Evolutionary conservation across 345 rosid genomes (phyloP).

Genomic region (Erodium maritimum): DNA sequence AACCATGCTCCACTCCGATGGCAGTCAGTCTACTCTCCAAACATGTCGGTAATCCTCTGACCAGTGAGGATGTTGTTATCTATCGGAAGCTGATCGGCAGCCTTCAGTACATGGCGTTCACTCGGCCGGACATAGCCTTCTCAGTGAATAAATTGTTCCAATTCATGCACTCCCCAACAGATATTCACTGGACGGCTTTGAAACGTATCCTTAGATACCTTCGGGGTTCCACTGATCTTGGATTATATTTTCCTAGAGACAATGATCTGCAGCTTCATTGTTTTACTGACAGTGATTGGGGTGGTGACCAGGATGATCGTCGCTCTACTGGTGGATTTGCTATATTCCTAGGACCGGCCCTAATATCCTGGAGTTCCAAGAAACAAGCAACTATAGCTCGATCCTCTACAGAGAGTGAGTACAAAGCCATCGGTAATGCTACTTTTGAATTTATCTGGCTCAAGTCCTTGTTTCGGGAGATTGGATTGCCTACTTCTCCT

Average conservation of each 20-base stretch:
- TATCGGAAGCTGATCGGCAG: neutral
- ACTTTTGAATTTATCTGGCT: no score
- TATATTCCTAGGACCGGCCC: neutral
- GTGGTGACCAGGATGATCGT: neutral
- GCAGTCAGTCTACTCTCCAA: no score
- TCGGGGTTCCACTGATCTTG: no score
- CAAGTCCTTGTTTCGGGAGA: no score
- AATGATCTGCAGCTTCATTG: neutral
- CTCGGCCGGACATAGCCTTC: slow-evolving; percentile 1
- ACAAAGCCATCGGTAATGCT: no score
- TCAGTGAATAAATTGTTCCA: neutral
- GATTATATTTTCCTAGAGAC: neutral
- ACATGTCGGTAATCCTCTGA: neutral
- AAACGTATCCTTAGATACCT: neutral
- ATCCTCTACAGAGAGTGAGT: no score
- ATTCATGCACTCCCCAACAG: neutral
- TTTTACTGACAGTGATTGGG: slow-evolving; percentile 1
- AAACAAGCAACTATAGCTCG: no score
- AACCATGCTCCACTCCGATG: no score
- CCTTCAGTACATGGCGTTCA: neutral
- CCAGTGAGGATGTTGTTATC: neutral
- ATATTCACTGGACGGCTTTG: no score
- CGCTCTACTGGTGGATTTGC: neutral
- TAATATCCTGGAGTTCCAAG: no score
- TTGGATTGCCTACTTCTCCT: neutral